phyloP scores from a whole-genome alignment of 441 rosid genomes.

The Pelargonium citronellum region DNA sequence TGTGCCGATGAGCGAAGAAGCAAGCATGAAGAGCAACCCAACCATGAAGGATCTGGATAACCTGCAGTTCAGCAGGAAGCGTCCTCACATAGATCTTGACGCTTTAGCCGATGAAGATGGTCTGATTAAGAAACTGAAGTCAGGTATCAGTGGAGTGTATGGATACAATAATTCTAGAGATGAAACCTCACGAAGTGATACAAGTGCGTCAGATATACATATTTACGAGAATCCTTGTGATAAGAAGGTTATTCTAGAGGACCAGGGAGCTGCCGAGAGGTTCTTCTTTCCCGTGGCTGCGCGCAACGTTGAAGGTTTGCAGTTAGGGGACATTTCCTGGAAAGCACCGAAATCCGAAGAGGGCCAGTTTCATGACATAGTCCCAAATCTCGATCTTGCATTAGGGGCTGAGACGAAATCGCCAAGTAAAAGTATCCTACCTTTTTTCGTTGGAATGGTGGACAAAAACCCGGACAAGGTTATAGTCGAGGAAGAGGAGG shows the following conservation, averaged over 20 bases:
- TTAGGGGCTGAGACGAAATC: conserved; percentile 65
- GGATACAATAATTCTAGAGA: conserved; percentile 31
- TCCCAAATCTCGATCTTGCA: conserved; percentile 87
- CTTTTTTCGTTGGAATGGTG: conserved; percentile 43
- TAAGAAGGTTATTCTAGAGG: conserved; percentile 43
- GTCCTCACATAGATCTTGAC: conserved; percentile 38
- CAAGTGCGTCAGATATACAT: conserved; percentile 31
- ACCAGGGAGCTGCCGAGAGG: conserved; percentile 44
- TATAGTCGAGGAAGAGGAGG: conserved; percentile 37
- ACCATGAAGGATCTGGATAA: conserved; percentile 16
- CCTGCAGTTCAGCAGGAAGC: conserved; percentile 41
- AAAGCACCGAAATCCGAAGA: conserved; percentile 29
- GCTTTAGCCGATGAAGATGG: conserved; percentile 32
- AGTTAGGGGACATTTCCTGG: conserved; percentile 32
- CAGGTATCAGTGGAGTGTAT: conserved; percentile 31
- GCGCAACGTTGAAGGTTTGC: conserved; percentile 33
- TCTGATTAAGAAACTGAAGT: conserved; percentile 48
- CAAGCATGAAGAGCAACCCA: conserved; percentile 22
- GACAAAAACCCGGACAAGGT: conserved; percentile 35
- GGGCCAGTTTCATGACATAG: conserved; percentile 29
- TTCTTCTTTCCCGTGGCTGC: conserved; percentile 66
- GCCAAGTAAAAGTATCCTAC: conserved; percentile 41
- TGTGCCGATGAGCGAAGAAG: conserved; percentile 26
- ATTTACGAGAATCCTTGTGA: conserved; percentile 24
- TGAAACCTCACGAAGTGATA: conserved; percentile 26